Evolutionary conservation across 2,329 filamentous ascomycete genomes (phyloP).

Genomic region (Fusarium anguioides): DNA sequence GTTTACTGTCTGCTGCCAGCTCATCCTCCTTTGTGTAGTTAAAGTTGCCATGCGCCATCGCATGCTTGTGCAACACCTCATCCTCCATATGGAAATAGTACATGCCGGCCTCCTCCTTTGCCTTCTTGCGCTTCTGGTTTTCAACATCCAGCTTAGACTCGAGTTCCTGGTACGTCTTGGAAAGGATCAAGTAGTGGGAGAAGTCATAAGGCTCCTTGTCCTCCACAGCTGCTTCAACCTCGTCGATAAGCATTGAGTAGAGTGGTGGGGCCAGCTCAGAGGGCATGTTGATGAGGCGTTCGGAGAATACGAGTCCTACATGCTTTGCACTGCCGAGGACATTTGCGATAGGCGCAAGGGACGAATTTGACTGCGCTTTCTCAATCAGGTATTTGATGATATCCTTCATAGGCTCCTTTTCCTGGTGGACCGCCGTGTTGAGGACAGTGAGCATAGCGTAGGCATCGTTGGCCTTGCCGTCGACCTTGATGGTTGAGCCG

Average conservation of each 20-base stretch:
- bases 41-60: slow-evolving; percentile 75
- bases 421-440: slow-evolving; percentile 82
- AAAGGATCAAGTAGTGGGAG: slow-evolving; percentile 90
- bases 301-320: slow-evolving; percentile 88
- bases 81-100: slow-evolving; percentile 98
- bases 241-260: slow-evolving; percentile 93
- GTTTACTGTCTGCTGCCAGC: slow-evolving; percentile 86
- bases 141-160: slow-evolving; percentile 81
- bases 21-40: slow-evolving; percentile 86
- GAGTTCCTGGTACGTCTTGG: slow-evolving; percentile 92
- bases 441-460: slow-evolving; percentile 92
- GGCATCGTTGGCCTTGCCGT: slow-evolving; percentile 90
- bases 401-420: slow-evolving; percentile 77
- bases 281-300: slow-evolving; percentile 97
- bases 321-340: slow-evolving; percentile 67
- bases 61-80: slow-evolving; percentile 84
- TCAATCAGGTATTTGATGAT: slow-evolving; percentile 77
- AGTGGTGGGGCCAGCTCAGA: slow-evolving; percentile 90
- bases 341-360: slow-evolving; percentile 67
- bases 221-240: slow-evolving; percentile 87
- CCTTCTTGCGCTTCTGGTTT: slow-evolving; percentile 71
- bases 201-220: slow-evolving; percentile 94
- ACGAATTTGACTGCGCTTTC: slow-evolving; percentile 63
- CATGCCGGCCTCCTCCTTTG: slow-evolving; percentile 67
- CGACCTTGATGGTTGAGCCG: slow-evolving; percentile 96